Evolutionary conservation across 2,329 filamentous ascomycete species (phyloP), one percentile per base, ranked within the genome.

Genomic region (Lasiodiplodia citricola): DNA sequence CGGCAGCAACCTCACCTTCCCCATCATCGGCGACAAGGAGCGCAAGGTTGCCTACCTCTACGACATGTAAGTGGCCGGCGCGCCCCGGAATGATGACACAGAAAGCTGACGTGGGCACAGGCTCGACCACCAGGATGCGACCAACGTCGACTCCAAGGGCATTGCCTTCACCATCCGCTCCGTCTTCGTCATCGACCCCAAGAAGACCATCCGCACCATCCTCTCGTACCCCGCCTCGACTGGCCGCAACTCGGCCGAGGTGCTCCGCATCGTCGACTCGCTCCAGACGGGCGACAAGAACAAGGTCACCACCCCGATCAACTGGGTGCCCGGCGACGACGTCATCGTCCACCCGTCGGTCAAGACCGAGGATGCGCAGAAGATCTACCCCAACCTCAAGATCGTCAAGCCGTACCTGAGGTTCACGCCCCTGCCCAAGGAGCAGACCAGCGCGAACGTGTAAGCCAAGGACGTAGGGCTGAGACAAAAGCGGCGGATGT

Each of bases 91-190:
- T 18, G 6, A 65, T 74, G 78, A 50, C 78, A 80, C 70, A 66
- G 80, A 31, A 72, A 74, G 66, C 62, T 69, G 60, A 66, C 67
- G 18, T 5, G 16, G 21, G 23, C 52, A n/a, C 62, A 69, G 67
- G 67, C 78, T 86, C 57, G 84, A 86, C 76, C 78, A 85, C 78
- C 84, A 86, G 73, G 84, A 85, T 72, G 83, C 86, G 69, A 88
- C 87, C 80, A 88, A 88, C 77, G 83, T 89, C 72, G 85, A 88
- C 75, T 75, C 75, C 71, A 86, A 85, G 81, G 80, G 80, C 74
- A 92, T 95, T 75, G 93, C 94, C 68, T 95, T 97, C 84, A 97
- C 94, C 75, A 97, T 97, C 83, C 93, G 94, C 77, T 93, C 92
- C 75, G 94, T 97, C 79, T 97, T 96, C 87, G 87, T 97, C 83